Evolutionary conservation across 2,329 filamentous ascomycete species (phyloP).

Genomic region (Fusarium sp.): DNA sequence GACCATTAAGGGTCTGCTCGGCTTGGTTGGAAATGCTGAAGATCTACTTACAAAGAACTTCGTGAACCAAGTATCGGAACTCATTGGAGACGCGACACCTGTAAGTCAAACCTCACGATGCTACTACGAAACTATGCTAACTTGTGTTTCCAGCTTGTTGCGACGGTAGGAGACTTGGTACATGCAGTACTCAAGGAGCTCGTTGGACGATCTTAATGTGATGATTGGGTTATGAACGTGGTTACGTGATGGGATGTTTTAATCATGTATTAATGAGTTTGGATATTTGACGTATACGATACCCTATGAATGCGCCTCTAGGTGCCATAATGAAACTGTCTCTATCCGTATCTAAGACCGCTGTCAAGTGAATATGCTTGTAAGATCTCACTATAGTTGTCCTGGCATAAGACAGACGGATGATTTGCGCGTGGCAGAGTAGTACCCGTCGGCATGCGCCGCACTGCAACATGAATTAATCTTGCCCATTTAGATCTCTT

Average conservation of each 20-base stretch:
- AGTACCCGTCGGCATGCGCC: not conserved
- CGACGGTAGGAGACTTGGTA: slow-evolving; percentile 46
- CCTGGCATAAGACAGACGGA: not conserved
- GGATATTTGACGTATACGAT: slow-evolving; percentile 1
- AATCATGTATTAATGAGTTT: slow-evolving; percentile 6
- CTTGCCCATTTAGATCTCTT: not conserved
- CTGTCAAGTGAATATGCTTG: not conserved
- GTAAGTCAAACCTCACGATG: slow-evolving; percentile 1
- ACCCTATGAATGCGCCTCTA: not conserved
- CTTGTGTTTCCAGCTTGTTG: slow-evolving; percentile 41
- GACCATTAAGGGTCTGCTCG: slow-evolving; percentile 48
- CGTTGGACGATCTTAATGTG: slow-evolving; percentile 33
- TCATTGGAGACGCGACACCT: slow-evolving; percentile 47
- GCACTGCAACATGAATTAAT: not conserved
- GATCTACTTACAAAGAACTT: slow-evolving; percentile 50
- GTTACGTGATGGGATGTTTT: not conserved
- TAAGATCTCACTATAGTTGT: not conserved
- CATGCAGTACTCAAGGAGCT: slow-evolving; percentile 46
- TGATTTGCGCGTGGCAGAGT: not conserved
- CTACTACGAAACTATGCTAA: not conserved
- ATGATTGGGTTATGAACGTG: not conserved
- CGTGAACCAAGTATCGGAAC: slow-evolving; percentile 53
- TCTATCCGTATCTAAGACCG: not conserved
- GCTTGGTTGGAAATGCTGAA: slow-evolving; percentile 49
- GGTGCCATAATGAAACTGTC: not conserved